These are phyloP conservation scores for Kentomonas sorsogonicus DNA, from an alignment of 208 protist species.

Conservation along the genomic window DNA sequence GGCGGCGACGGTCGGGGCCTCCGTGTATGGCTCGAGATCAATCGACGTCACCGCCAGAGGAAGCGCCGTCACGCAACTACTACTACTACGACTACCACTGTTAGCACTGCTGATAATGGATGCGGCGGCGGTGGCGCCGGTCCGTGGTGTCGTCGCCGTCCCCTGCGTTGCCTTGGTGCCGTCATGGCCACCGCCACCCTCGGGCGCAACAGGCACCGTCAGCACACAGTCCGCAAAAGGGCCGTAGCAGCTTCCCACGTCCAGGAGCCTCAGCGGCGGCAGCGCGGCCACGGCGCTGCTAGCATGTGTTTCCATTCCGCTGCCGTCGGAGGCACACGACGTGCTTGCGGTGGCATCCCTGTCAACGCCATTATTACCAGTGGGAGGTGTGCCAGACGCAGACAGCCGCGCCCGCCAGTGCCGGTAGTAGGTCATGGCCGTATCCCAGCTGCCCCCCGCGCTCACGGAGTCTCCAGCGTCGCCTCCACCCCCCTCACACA, in stretches of 20 bases:
- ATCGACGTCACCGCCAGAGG: slow-evolving; percentile 54
- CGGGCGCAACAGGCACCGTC: slow-evolving; percentile 21
- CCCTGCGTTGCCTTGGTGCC: too few species aligned
- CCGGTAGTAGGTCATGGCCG: background rate
- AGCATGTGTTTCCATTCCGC: background rate
- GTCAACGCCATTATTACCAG: too few species aligned
- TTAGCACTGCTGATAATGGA: too few species aligned
- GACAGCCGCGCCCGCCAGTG: background rate
- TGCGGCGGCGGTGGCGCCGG: too few species aligned
- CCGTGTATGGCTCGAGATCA: slow-evolving; percentile 57
- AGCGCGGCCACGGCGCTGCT: background rate
- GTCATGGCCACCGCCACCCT: too few species aligned
- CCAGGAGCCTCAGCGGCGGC: slow-evolving; percentile 47
- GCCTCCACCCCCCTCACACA: background rate
- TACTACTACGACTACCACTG: too few species aligned
- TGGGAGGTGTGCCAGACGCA: too few species aligned
- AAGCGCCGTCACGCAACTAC: too few species aligned
- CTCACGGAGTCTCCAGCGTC: background rate
- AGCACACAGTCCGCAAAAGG: slow-evolving; percentile 68
- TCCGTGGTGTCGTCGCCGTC: too few species aligned
- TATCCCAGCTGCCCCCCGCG: slow-evolving; percentile 3
- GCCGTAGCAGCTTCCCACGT: slow-evolving; percentile 84
- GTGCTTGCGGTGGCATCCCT: slow-evolving; percentile 4
- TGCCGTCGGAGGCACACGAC: background rate
- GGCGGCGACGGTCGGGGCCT: background rate